phyloP scores from a whole-genome alignment of 2,329 filamentous ascomycete genomes.

The Fusarium euwallaceae region DNA sequence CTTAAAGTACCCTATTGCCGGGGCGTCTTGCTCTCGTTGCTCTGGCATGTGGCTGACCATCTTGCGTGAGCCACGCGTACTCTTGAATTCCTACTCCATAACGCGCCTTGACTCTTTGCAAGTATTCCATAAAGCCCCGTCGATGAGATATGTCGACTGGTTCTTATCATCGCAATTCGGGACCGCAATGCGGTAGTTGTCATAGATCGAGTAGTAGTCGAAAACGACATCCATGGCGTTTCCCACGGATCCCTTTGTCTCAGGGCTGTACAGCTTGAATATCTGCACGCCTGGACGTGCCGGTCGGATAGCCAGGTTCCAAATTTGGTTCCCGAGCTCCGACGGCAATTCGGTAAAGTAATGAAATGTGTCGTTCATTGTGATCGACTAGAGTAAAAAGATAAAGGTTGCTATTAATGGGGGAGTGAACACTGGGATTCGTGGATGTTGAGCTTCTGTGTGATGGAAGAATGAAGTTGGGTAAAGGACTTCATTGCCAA shows the following conservation, averaged over 20 bases:
- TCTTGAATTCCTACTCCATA: neutral
- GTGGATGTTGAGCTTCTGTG: neutral
- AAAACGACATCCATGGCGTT: neutral
- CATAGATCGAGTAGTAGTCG: neutral
- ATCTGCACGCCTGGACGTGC: neutral
- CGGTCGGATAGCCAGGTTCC: neutral
- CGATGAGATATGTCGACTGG: neutral
- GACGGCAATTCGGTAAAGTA: neutral
- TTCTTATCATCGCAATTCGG: neutral
- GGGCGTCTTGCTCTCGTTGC: neutral
- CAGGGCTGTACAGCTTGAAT: neutral
- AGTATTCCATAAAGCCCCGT: neutral
- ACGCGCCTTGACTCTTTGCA: slow-evolving; percentile 2
- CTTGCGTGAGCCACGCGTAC: too few relatives aligned
- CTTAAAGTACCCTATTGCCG: neutral
- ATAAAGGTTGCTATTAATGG: too few relatives aligned
- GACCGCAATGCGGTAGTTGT: neutral
- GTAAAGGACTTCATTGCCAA: too few relatives aligned
- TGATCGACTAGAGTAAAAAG: neutral
- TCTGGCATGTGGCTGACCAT: too few relatives aligned
- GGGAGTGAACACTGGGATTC: neutral
- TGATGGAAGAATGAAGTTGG: too few relatives aligned
- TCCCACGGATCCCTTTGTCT: neutral
- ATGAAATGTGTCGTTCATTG: neutral
- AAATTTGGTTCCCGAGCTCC: neutral